Conservation (phyloP, 108 stramenopile genomes). For the Cyclostephanos invisitatus region DNA sequence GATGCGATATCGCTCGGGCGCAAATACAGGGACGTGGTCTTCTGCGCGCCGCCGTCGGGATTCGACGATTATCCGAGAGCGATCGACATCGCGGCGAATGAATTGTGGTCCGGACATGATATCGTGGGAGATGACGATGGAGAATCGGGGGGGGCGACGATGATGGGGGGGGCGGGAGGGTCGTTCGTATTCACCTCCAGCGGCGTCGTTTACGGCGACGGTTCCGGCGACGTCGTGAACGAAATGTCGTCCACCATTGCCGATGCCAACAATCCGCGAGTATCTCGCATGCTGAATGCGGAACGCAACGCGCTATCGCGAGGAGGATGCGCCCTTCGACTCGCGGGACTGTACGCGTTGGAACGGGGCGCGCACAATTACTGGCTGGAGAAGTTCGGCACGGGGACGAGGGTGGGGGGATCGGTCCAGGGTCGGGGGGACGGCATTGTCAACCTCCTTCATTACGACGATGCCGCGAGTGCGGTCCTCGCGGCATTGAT, state of each 20-base stretch:
- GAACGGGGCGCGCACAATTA: conserved; percentile 87
- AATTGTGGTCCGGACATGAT: conserved; percentile 53
- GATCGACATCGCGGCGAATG: conserved; percentile 51
- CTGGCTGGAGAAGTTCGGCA: conserved; percentile 69
- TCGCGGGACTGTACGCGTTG: conserved; percentile 81
- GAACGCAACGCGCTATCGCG: conserved; percentile 53
- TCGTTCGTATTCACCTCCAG: conserved; percentile 84
- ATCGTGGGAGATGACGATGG: too few species aligned
- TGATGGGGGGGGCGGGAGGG: conserved; percentile 42
- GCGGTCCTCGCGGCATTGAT: conserved; percentile 68
- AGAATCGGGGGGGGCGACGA: too few species aligned
- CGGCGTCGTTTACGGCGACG: conserved; percentile 75
- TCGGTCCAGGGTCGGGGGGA: conserved; percentile 64
- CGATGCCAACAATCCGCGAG: conserved; percentile 58
- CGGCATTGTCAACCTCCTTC: conserved; percentile 84
- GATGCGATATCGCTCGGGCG: conserved; percentile 16
- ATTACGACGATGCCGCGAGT: conserved; percentile 88
- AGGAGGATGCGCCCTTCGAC: conserved; percentile 69
- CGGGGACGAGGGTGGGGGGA: conserved; percentile 4
- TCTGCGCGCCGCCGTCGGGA: conserved; percentile 90
- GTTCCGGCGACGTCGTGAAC: conserved; percentile 57
- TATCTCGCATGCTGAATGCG: conserved; percentile 63
- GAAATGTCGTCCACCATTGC: conserved; percentile 60
- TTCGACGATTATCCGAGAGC: conserved; percentile 82
- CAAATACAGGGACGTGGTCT: conserved; percentile 73